Evolutionary conservation across 2,329 filamentous ascomycete species (phyloP), one percentile per base, ranked within the genome.

Genomic region (Fusarium solani-melongenae): DNA sequence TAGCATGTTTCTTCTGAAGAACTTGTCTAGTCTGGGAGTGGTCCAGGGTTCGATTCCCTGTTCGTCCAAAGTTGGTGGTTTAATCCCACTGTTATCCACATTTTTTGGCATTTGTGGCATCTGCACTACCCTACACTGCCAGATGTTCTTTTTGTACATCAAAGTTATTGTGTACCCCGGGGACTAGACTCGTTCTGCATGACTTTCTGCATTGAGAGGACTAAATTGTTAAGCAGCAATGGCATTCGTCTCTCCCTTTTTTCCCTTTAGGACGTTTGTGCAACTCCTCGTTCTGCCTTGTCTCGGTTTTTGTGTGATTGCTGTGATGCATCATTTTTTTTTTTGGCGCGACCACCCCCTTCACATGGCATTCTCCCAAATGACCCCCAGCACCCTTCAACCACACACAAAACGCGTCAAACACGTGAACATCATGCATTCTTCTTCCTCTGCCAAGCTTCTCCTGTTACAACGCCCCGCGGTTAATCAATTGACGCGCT

Each of bases 31-130:
- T 22, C 22, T 72, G 70, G 70, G 70, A 73, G 70, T 72, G 70
- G 70, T 72, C 70, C 70, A 73, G 70, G 70, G 70, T 72, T 72
- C 70, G 70, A 72, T 72, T 72, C 70, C 70, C 70, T 72, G 70
- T 72, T 72, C 70, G 70, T 73, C 70, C 70, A 72, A 3, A 0
- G 1, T 27, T 22, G 57, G 70, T 72, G 70, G 70, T 72, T 72
- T 6, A 0, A 73, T 15, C 12, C 66, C 70, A 67, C 70, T 49
- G 0, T 67, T 71, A n/a, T 67, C 66, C 70, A 53, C 66, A 59
- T 5, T 66, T 72, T 72, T 73, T 61, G 24, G 6, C 6, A 1
- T 22, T 8, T 17, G 4, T 51, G 5, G 1, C 33, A 24, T 20
- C 9, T n/a, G 2, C 41, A 15, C 34, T 59, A 41, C 36, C 57